Conservation (phyloP, 2,329 filamentous ascomycete genomes). For the Xylariaceae sp. region DNA sequence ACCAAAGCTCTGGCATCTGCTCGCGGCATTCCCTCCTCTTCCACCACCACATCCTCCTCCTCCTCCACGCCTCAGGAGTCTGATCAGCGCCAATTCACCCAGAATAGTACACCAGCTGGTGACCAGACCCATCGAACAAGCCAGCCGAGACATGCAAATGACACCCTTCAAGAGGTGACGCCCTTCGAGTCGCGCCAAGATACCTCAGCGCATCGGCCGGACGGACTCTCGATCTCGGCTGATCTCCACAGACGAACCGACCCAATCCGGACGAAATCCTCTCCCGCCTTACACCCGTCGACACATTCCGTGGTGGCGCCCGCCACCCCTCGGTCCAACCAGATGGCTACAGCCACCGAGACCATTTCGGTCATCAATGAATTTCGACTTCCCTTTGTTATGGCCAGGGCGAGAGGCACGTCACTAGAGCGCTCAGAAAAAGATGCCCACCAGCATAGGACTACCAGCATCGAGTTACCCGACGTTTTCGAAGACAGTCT, state of each 20-base stretch:
- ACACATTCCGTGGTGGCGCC: conserved; percentile 14
- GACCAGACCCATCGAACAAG: conserved; percentile 19
- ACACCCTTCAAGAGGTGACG: conserved; percentile 18
- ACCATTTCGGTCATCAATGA: conserved; percentile 33
- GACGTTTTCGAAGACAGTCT: conserved; percentile 34
- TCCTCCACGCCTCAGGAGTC: conserved; percentile 25
- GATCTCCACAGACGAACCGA: conserved; percentile 32
- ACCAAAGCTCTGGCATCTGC: conserved; percentile 55
- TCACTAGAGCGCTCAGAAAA: conserved; percentile 41
- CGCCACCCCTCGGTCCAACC: conserved; percentile 22
- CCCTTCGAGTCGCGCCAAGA: conserved; percentile 33
- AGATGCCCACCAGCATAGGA: conserved; percentile 35
- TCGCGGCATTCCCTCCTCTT: conserved; percentile 43
- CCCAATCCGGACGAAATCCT: conserved; percentile 28
- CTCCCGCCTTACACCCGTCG: conserved; percentile 17
- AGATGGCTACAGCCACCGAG: conserved; percentile 32
- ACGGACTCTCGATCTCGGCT: conserved; percentile 36
- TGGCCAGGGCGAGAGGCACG: conserved; percentile 33
- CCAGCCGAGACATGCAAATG: conserved; percentile 21
- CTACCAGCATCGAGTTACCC: conserved; percentile 25
- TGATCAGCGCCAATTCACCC: conserved; percentile 26
- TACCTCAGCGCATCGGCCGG: conserved; percentile 32
- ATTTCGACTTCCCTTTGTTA: conserved; percentile 34
- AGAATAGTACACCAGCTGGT: conserved; percentile 22
- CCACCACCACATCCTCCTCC: conserved; percentile 9